These are phyloP conservation scores for Allium sativum DNA, from an alignment of 106 monocot species.

Conservation along the genomic window DNA sequence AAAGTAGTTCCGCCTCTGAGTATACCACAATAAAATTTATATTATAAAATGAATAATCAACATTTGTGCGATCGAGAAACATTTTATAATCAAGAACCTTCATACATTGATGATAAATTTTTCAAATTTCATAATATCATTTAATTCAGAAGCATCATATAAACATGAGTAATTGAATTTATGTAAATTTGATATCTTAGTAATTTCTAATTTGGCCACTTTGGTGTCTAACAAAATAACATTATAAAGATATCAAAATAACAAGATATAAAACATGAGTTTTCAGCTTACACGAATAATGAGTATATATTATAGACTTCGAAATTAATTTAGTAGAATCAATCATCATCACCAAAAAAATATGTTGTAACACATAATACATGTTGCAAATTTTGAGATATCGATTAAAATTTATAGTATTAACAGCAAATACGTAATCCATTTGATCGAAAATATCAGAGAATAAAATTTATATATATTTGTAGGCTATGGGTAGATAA, in stretches of 20 bases:
- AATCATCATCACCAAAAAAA: no score
- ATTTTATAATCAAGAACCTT: constrained; percentile 6
- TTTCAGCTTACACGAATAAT: neutral
- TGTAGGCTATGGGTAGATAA: no score
- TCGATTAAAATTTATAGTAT: no score
- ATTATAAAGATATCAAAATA: neutral
- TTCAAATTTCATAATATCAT: neutral
- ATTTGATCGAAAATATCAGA: no score
- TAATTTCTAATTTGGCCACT: constrained; percentile 3
- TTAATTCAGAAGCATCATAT: neutral
- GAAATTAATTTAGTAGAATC: no score
- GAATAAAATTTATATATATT: no score
- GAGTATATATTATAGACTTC: no score
- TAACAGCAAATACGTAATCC: no score
- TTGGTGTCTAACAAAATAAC: constrained; percentile 10
- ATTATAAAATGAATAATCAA: neutral
- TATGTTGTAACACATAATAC: no score
- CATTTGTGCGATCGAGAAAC: neutral
- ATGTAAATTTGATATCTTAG: neutral
- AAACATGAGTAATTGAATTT: constrained; percentile 1
- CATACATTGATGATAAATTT: neutral
- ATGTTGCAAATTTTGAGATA: no score
- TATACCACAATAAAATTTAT: neutral
- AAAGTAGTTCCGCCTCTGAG: no score
- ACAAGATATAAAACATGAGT: no score